Base-by-base conservation (phyloP, 108 stramenopile species). In the Fistulifera pelliculosa region DNA sequence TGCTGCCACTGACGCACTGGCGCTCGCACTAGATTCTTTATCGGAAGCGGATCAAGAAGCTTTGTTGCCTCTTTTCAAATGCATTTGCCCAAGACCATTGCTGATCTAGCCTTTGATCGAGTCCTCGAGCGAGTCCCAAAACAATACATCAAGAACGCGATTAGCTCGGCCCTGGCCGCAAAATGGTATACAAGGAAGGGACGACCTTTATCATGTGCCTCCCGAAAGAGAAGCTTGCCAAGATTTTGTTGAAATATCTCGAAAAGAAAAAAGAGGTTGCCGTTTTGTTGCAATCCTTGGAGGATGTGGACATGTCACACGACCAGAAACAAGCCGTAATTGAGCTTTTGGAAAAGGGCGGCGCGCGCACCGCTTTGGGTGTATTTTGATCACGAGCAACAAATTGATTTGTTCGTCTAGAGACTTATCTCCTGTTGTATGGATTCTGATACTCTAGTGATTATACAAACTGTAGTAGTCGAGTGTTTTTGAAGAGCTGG, bases 101-200 rank as follows among this genome's bases (percentile, higher is more conserved):
- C 90, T n/a, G 84, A 87, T 50, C 39, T 93, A 38, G 68, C 85
- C 5, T 91, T 94, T 62, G 92, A 95, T 41, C 49, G 70, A 39
- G 80, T 91, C 23, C 69, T 54, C 27, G 74, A 79, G 22, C 49
- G 70, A 35, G 84, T 98, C 14, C 97, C 97, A 11, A 72, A 69
- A 18, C 91, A 87, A 58, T 98, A 98, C 83, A 90, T 93, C 60
- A 83, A 74, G 47, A 95, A 94, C 72, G 95, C 95, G 19, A 85
- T 95, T 38, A 83, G 87, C 7, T 93, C 90, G 17, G 78, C 77
- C 47, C 59, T 98, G 41, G 97, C 97, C 21, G 87, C 91, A 92
- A 91, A 45, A 61, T 98, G 61, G 97, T 98, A 19, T 98, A 98
- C 73, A 83, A 85, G 63, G 97, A 98, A 73, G 97, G 97, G 8